Percentiles rank a stretch among this genome's conserved stretches.
Evolutionary conservation across 2,329 filamentous ascomycete genomes (phyloP).

Genomic region (Exophiala calicioides): DNA sequence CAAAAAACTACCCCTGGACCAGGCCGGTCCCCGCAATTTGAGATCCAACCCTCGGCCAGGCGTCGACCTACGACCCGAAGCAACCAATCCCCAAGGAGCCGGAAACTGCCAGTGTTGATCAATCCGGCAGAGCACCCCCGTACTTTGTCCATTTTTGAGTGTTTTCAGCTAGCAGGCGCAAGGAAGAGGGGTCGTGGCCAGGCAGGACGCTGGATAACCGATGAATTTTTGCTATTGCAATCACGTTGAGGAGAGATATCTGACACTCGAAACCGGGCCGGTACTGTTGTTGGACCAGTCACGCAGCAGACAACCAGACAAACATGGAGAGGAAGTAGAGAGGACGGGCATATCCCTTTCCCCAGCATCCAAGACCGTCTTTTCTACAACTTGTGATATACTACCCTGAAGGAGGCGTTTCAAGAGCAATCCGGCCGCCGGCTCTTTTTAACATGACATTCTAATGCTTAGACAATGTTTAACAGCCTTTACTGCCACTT

Average conservation of each 20-base stretch:
- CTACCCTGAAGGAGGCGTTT: slow-evolving; percentile 18
- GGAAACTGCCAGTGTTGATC: slow-evolving; percentile 66
- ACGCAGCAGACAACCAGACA: background rate
- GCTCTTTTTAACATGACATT: slow-evolving; percentile 14
- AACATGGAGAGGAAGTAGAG: background rate
- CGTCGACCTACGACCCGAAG: slow-evolving; percentile 66
- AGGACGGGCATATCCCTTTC: background rate
- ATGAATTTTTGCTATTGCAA: slow-evolving; percentile 15
- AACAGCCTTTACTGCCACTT: slow-evolving; percentile 1
- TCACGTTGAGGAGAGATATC: background rate
- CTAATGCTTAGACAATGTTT: slow-evolving; percentile 25
- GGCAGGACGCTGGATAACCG: slow-evolving; percentile 22
- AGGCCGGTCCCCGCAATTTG: slow-evolving; percentile 86
- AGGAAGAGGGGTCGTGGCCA: slow-evolving; percentile 3
- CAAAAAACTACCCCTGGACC: slow-evolving; percentile 94
- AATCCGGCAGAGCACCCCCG: background rate
- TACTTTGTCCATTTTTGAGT: slow-evolving; percentile 1
- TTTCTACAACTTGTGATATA: slow-evolving; percentile 18
- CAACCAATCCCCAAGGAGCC: slow-evolving; percentile 60
- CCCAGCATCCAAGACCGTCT: background rate
- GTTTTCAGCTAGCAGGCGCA: slow-evolving; percentile 26
- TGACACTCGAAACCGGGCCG: background rate
- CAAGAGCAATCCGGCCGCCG: slow-evolving; percentile 8
- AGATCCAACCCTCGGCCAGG: slow-evolving; percentile 64
- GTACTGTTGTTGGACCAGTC: background rate